Conservation (phyloP, 2,329 filamentous ascomycete genomes). For the Exophiala calicioides region DNA sequence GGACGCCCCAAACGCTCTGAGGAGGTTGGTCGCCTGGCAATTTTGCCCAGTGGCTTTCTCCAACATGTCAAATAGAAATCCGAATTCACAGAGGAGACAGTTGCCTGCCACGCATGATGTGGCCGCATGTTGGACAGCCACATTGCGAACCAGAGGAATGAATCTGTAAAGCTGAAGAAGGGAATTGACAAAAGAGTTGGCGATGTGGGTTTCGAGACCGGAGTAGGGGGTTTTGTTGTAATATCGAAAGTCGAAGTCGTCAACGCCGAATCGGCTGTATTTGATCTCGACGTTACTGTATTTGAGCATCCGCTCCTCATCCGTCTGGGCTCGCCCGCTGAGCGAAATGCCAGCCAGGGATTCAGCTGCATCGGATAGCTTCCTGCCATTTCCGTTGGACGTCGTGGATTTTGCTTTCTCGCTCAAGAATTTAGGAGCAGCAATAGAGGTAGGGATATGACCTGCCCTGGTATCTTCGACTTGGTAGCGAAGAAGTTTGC, state of each 20-base stretch:
- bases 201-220: conserved; percentile 91
- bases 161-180: conserved; percentile 90
- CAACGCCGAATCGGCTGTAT: conserved; percentile 98
- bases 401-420: conserved; percentile 76
- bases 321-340: conserved; percentile 62
- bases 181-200: conserved; percentile 94
- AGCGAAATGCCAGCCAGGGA: conserved; percentile 69
- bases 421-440: conserved; percentile 88
- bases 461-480: conserved; percentile 73
- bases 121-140: conserved; percentile 85
- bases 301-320: conserved; percentile 80
- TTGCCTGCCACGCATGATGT: conserved; percentile 78
- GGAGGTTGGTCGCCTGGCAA: conserved; percentile 92
- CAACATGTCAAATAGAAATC: conserved; percentile 96
- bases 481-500: conserved; percentile 75
- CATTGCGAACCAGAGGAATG: conserved; percentile 81
- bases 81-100: conserved; percentile 90
- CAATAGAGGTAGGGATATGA: conserved; percentile 61
- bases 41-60: conserved; percentile 92
- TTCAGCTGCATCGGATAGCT: conserved; percentile 60
- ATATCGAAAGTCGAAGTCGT: conserved; percentile 98
- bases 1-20: conserved; percentile 84
- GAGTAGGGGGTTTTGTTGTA: conserved; percentile 94
- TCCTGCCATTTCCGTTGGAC: conserved; percentile 42
- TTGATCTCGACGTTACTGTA: conserved; percentile 97